Evolutionary conservation across 1,284 basidiomycete genomes (phyloP).

Genomic region (Boletellus sp.): DNA sequence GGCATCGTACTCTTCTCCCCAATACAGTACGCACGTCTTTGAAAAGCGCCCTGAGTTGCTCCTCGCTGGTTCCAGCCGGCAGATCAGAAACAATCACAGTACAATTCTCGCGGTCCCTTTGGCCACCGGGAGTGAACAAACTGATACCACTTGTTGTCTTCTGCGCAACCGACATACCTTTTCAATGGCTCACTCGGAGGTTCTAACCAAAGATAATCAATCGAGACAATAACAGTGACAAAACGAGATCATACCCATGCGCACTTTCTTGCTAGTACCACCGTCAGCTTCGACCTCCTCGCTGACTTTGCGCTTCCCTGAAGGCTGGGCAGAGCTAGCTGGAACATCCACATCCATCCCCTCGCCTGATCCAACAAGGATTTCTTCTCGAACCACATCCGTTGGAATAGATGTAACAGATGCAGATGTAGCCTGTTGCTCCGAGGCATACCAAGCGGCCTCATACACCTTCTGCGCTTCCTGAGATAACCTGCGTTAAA

Average conservation of each 20-base stretch:
- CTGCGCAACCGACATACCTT: constrained; percentile 42
- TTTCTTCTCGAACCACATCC: constrained; percentile 4
- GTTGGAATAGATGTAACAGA: constrained; percentile 34
- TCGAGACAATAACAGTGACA: not conserved
- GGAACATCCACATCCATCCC: constrained; percentile 55
- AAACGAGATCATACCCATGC: constrained; percentile 43
- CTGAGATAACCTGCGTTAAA: constrained; percentile 32
- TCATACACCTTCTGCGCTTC: constrained; percentile 58
- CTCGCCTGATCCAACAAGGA: constrained; percentile 1
- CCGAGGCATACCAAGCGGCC: constrained; percentile 45
- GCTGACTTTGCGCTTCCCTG: constrained; percentile 64
- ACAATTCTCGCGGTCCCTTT: constrained; percentile 91
- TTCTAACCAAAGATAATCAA: constrained; percentile 34
- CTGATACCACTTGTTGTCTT: not conserved
- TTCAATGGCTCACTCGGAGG: constrained; percentile 49
- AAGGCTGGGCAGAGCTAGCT: constrained; percentile 29
- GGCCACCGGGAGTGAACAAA: not conserved
- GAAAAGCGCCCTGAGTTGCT: constrained; percentile 74
- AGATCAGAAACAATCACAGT: constrained; percentile 87
- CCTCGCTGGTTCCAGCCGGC: constrained; percentile 53
- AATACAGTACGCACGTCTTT: constrained; percentile 64
- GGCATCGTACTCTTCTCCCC: constrained; percentile 3
- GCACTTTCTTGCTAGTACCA: constrained; percentile 59
- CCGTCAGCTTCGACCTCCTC: constrained; percentile 38
- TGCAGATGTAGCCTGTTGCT: constrained; percentile 42